Percentiles rank a stretch among this genome's conserved stretches.
phyloP scores from a whole-genome alignment of 108 stramenopile genomes.

The Pinguiococcus pyrenoidosus region DNA sequence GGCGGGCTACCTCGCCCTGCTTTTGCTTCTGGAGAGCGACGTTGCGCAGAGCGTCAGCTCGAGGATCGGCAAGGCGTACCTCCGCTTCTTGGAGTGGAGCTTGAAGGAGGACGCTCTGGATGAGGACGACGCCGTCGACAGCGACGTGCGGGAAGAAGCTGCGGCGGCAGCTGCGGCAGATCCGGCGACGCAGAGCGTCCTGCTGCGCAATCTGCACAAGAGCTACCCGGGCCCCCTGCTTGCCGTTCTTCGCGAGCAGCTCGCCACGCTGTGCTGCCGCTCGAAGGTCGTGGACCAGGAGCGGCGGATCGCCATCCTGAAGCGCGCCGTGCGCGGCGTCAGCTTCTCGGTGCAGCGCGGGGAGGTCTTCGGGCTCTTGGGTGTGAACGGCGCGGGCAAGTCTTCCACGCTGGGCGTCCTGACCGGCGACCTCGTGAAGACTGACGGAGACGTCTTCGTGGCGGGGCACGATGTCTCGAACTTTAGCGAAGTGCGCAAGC shows the following conservation, averaged over 20 bases:
- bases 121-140: slow-evolving; percentile 1
- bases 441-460: slow-evolving; percentile 8
- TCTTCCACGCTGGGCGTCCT: slow-evolving; percentile 17
- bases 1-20: too few species aligned
- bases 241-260: too few species aligned
- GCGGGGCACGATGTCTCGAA: not conserved
- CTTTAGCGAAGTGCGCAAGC: slow-evolving; percentile 45
- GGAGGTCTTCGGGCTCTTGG: slow-evolving; percentile 44
- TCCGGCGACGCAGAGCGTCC: too few species aligned
- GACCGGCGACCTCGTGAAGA: slow-evolving; percentile 12
- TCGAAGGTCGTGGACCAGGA: too few species aligned
- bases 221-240: too few species aligned
- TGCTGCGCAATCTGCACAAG: too few species aligned
- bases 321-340: slow-evolving; percentile 34
- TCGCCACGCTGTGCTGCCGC: too few species aligned
- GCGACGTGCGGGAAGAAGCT: not conserved
- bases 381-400: slow-evolving; percentile 41
- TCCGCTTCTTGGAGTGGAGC: too few species aligned
- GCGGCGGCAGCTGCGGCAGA: too few species aligned
- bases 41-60: too few species aligned
- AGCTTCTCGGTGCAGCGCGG: slow-evolving; percentile 26
- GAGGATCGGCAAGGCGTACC: too few species aligned
- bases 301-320: slow-evolving; percentile 1
- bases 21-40: too few species aligned
- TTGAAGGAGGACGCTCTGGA: not conserved